Evolutionary conservation across 441 rosid species (phyloP).

Genomic region (Adansonia grandidieri): DNA sequence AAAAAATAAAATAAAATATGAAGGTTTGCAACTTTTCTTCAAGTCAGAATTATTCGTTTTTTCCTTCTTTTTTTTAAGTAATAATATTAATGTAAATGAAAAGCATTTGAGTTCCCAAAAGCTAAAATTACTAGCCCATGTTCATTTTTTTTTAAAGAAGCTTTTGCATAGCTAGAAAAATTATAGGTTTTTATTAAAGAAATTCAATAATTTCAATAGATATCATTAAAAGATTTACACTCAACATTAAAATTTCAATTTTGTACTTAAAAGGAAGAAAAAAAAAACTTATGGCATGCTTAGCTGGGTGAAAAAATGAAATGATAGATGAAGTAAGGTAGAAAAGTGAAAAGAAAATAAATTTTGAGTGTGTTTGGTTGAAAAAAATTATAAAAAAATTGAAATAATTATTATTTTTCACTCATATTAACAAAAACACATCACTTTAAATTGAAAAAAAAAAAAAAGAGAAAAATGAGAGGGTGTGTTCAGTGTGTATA

Average conservation of each 20-base stretch:
- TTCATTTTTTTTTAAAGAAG: slow-evolving; percentile 17
- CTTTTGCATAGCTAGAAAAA: slow-evolving; percentile 1
- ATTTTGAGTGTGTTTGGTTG: too few relatives aligned
- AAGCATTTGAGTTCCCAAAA: slow-evolving; percentile 36
- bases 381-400: too few relatives aligned
- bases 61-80: not conserved
- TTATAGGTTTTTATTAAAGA: slow-evolving; percentile 29
- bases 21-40: slow-evolving; percentile 25
- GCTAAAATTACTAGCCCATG: slow-evolving; percentile 40
- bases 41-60: too few relatives aligned
- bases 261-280: slow-evolving; percentile 12
- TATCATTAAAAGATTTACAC: slow-evolving; percentile 58
- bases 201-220: slow-evolving; percentile 51
- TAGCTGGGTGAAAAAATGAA: too few relatives aligned
- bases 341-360: too few relatives aligned
- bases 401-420: too few relatives aligned
- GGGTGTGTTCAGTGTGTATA: too few relatives aligned
- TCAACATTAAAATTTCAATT: slow-evolving; percentile 39
- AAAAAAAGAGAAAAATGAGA: too few relatives aligned
- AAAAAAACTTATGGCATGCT: not conserved
- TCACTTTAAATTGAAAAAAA: too few relatives aligned
- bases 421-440: too few relatives aligned
- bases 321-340: too few relatives aligned
- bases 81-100: slow-evolving; percentile 21
- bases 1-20: not conserved